Percentiles rank a stretch among this genome's conserved stretches.
Conservation (phyloP, 2,329 filamentous ascomycete species). For the Chlorencoelia australis region DNA sequence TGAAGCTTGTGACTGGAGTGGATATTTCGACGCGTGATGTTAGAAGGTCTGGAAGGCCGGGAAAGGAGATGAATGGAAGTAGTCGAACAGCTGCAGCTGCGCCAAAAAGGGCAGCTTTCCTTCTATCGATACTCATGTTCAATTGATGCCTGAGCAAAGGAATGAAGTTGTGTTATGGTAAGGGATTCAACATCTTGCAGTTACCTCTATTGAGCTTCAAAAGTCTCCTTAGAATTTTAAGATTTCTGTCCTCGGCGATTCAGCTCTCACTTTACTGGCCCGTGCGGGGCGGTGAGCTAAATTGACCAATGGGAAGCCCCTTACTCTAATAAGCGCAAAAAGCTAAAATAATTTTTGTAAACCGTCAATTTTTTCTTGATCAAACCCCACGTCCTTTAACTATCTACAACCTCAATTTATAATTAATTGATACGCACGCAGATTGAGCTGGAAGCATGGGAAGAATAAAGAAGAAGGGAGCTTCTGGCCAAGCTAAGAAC, state of each 20-base stretch:
- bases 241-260: slow-evolving; percentile 5
- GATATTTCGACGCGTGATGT: slow-evolving; percentile 92
- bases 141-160: slow-evolving; percentile 9
- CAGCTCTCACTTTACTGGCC: not conserved
- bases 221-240: not conserved
- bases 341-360: no score
- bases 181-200: no score
- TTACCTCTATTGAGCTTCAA: no score
- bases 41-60: slow-evolving; percentile 72
- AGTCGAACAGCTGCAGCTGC: slow-evolving; percentile 71
- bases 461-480: slow-evolving; percentile 83
- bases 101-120: slow-evolving; percentile 59
- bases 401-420: no score
- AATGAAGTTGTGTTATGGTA: no score
- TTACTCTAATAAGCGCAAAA: slow-evolving; percentile 1
- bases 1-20: slow-evolving; percentile 95
- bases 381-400: not conserved
- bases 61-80: slow-evolving; percentile 70
- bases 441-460: slow-evolving; percentile 47
- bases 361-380: slow-evolving; percentile 4
- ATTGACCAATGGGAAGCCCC: slow-evolving; percentile 6
- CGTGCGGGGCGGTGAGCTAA: slow-evolving; percentile 8
- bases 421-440: no score
- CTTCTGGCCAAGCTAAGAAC: slow-evolving; percentile 87
- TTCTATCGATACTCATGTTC: slow-evolving; percentile 42